Evolutionary conservation across 176 grass and related monocot genomes (phyloP), one percentile per base, ranked within the genome.

Genomic region (sorghum (Sorghum bicolor)): DNA sequence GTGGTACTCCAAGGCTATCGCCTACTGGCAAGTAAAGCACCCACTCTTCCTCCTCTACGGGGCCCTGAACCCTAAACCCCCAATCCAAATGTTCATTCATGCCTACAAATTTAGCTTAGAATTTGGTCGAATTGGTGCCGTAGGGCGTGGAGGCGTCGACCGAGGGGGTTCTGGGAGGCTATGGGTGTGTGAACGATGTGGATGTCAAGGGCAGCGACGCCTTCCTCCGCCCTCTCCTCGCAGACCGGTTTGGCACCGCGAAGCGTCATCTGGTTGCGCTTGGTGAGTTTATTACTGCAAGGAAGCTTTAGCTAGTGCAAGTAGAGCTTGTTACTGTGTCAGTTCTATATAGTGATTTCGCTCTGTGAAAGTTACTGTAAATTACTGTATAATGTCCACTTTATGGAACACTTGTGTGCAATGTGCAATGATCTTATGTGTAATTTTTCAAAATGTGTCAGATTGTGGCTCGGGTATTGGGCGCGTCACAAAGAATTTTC

Each of bases 401-500:
- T 15, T 66, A 39, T 60, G 8, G n/a, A 38, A 47, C 60, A 22
- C 6, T 64, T 60, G 24, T 13, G 16, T 60, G 31, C 72, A 60
- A 19, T 22, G 0, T 64, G 20, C 13, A 9, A 34, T 70, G 44
- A 15, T 19, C 31, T 84, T 43, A 71, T 52, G 26, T 67, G 38
- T 22, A 15, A 3, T 71, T 45, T 77, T 70, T 65, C 41, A 60
- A 25, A 77, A n/a, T 72, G 6, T 78, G 74, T 30, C 87, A 99
- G 96, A 99, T 71, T 99, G 96, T 89, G 96, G 96, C 58, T 95
- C 96, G 3, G 96, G 96, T 77, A 96, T 99, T 9, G 96, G 96
- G 1, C 78, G 96, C 25, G 93, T 99, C 76, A 96, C 96, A 1
- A 99, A 99, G 87, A 94, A 99, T 88, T 74, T 99, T 80, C 93